Conservation (phyloP, 306 rosid genomes). For the Alnus glutinosa region DNA sequence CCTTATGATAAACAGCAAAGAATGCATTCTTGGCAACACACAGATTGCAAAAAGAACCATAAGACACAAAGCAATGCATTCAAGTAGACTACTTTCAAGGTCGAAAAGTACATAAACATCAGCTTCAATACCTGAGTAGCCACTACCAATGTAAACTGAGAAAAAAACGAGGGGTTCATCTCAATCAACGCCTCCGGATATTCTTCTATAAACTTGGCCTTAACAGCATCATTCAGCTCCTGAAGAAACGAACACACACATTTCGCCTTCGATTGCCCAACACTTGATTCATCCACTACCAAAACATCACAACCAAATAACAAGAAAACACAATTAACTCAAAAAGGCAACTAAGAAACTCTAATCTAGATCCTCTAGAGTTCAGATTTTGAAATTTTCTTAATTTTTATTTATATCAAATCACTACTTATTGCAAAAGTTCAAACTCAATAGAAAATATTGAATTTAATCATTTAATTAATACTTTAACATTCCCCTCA, state of each 20-base stretch:
- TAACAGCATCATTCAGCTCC: slow-evolving; percentile 95
- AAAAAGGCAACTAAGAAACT: neutral
- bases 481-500: too few species aligned
- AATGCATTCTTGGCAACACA: neutral
- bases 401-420: too few species aligned
- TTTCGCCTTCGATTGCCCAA: slow-evolving; percentile 94
- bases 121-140: slow-evolving; percentile 81
- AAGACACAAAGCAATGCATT: neutral
- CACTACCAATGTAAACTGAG: slow-evolving; percentile 87
- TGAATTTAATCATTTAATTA: too few species aligned
- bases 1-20: neutral
- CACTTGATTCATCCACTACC: slow-evolving; percentile 75
- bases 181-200: slow-evolving; percentile 75
- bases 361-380: too few species aligned
- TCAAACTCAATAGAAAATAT: too few species aligned
- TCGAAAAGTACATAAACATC: neutral
- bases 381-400: too few species aligned
- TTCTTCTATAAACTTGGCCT: slow-evolving; percentile 92
- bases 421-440: too few species aligned
- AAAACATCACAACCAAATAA: slow-evolving; percentile 1
- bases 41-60: neutral
- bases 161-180: slow-evolving; percentile 81
- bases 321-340: neutral
- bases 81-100: neutral
- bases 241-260: slow-evolving; percentile 93